Conservation (phyloP, 2,329 filamentous ascomycete species). For the Fusarium decemcellulare region DNA sequence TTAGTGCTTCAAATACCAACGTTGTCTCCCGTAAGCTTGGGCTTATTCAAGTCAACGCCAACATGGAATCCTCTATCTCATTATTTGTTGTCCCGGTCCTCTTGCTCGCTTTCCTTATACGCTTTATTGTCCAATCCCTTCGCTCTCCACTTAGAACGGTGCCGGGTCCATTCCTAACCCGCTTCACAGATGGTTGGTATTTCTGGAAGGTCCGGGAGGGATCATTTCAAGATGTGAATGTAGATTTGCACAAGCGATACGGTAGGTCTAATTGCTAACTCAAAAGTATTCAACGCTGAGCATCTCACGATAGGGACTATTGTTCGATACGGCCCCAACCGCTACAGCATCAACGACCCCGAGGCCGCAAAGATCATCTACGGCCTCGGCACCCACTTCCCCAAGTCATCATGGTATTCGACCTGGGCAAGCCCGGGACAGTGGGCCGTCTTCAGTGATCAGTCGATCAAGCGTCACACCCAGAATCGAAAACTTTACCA, state of each 20-base stretch:
- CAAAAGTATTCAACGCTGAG: background rate
- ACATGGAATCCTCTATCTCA: conserved; percentile 11
- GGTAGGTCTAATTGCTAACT: conserved; percentile 18
- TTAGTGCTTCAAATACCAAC: background rate
- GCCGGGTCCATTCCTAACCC: conserved; percentile 45
- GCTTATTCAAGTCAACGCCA: background rate
- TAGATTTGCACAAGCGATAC: conserved; percentile 48
- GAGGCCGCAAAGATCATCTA: conserved; percentile 56
- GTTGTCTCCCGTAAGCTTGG: background rate
- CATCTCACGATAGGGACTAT: conserved; percentile 42
- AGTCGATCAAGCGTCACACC: conserved; percentile 44
- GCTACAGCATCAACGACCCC: conserved; percentile 61
- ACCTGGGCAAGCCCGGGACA: conserved; percentile 41
- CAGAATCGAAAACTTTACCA: conserved; percentile 47
- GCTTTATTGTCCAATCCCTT: conserved; percentile 1
- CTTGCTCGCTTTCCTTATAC: background rate
- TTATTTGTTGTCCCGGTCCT: background rate
- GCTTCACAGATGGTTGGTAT: conserved; percentile 50
- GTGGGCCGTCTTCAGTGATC: conserved; percentile 50
- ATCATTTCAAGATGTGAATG: conserved; percentile 47
- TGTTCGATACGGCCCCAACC: conserved; percentile 63
- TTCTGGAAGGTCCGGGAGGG: conserved; percentile 43
- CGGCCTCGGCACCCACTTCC: conserved; percentile 47
- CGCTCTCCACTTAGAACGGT: conserved; percentile 45
- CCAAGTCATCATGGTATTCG: conserved; percentile 53